A percentile compares a stretch with the other conserved stretches of the same genome.
phyloP scores from a whole-genome alignment of 108 stramenopile genomes.

The Cyclotella atomus region DNA sequence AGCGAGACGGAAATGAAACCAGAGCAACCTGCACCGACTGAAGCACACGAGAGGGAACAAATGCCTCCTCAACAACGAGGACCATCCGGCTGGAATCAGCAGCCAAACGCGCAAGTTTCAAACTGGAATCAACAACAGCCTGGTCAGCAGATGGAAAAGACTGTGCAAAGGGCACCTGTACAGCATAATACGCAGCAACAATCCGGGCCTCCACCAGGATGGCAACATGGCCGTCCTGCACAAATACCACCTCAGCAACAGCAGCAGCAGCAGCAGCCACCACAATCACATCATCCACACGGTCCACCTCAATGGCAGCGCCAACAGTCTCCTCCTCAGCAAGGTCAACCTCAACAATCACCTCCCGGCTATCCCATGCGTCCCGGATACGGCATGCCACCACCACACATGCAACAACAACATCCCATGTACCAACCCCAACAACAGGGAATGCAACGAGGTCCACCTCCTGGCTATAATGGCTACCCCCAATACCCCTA shows the following conservation, averaged over 20 bases:
- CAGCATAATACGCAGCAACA: not conserved
- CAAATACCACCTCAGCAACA: slow-evolving; percentile 16
- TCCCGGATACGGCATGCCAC: slow-evolving; percentile 36
- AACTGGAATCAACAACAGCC: slow-evolving; percentile 8
- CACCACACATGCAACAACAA: slow-evolving; percentile 8
- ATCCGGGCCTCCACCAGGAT: not conserved
- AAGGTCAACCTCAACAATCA: slow-evolving; percentile 9
- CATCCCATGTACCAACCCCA: not conserved
- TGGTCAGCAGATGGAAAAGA: not conserved
- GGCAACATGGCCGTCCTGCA: slow-evolving; percentile 7
- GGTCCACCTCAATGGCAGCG: slow-evolving; percentile 24
- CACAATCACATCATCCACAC: slow-evolving; percentile 14
- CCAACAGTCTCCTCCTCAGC: slow-evolving; percentile 13
- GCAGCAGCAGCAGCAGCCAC: slow-evolving; percentile 29
- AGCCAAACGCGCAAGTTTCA: not conserved
- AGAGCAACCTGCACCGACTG: slow-evolving; percentile 6
- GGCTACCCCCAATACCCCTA: slow-evolving; percentile 30
- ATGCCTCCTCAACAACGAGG: slow-evolving; percentile 8
- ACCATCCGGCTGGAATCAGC: not conserved
- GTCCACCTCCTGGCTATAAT: slow-evolving; percentile 22
- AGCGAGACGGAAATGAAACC: not conserved
- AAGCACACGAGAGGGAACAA: not conserved
- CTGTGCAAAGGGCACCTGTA: not conserved
- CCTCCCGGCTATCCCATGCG: slow-evolving; percentile 24
- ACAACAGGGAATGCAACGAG: slow-evolving; percentile 9